Base-by-base conservation (phyloP, 768 basidiomycete species). In the Pleurotus citrinopileatus region DNA sequence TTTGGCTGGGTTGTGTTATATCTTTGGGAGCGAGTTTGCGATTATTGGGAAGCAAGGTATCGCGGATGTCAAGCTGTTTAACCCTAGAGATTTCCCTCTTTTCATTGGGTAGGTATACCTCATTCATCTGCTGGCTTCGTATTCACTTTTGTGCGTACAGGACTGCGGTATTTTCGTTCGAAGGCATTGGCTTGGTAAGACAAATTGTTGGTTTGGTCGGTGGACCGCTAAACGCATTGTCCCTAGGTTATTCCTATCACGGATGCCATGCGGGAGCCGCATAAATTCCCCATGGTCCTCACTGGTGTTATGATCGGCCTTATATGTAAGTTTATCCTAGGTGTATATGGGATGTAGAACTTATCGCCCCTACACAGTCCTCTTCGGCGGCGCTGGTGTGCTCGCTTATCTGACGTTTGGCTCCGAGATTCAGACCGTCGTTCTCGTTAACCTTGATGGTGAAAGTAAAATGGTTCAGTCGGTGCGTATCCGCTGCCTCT, bases 161-260 rank as follows among this genome's bases (percentile, higher is more conserved):
- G 6, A 98, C 97, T 20, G 96, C 97, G 2, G 96, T 98, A 26
- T 98, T 98, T 70, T 93, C 97, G 1, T 99, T 98, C 61, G 96
- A 99, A 70, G 96, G 96, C 7, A 93, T 99, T 60, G 97, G 96
- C 44, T 74, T 98, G 70, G 87, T 89, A 60, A 60, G 83, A 13
- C 6, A 32, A 32, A n/a, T 34, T 9, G 3, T 68, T 51, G 26
- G 26, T 38, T 27, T 4, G 22, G 23, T 9, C 20, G 45, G 42
- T 9, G 37, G 46, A 19, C 38, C 38, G 17, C 15, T 53, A 27
- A 36, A 43, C 40, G 48, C 29, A 29, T 54, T 15, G 53, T 17
- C 28, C 13, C 8, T 58, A 88, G 80, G 75, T 99, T 58, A 91
- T 99, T 57, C 97, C 97, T 17, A 97, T 99, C 63, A 93, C 92